phyloP scores from a whole-genome alignment of 2,329 filamentous ascomycete genomes.

The Cladophialophora exuberans region DNA sequence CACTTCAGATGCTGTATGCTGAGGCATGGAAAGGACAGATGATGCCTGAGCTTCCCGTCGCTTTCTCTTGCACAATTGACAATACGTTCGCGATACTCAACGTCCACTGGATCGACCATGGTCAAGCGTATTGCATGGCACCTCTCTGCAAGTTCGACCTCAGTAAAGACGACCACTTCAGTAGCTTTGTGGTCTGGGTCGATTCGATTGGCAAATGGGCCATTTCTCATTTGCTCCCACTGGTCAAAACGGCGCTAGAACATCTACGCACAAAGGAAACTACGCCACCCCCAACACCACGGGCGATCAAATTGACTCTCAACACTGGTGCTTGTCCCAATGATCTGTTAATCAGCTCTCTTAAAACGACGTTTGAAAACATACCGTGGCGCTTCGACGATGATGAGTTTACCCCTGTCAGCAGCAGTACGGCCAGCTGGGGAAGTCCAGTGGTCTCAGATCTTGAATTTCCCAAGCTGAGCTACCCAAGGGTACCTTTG shows the following conservation, averaged over 20 bases:
- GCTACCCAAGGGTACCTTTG: constrained; percentile 4
- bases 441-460: constrained; percentile 27
- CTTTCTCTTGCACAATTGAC: constrained; percentile 33
- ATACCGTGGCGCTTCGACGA: constrained; percentile 32
- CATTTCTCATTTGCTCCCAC: constrained; percentile 25
- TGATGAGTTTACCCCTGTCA: constrained; percentile 32
- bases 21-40: constrained; percentile 24
- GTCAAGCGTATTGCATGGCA: constrained; percentile 33
- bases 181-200: constrained; percentile 29
- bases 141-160: constrained; percentile 34
- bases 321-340: constrained; percentile 21
- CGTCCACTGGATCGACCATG: constrained; percentile 33
- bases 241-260: constrained; percentile 29
- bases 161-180: constrained; percentile 31
- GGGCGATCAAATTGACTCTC: constrained; percentile 17
- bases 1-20: constrained; percentile 31
- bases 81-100: constrained; percentile 32
- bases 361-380: constrained; percentile 30
- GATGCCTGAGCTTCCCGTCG: constrained; percentile 24
- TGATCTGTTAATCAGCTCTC: constrained; percentile 25
- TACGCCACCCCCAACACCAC: constrained; percentile 28
- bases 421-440: constrained; percentile 32
- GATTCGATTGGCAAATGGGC: constrained; percentile 33
- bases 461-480: constrained; percentile 13
- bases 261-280: constrained; percentile 17